Evolutionary conservation across 140 eudicot species (phyloP).

Genomic region (Cichorium intybus): DNA sequence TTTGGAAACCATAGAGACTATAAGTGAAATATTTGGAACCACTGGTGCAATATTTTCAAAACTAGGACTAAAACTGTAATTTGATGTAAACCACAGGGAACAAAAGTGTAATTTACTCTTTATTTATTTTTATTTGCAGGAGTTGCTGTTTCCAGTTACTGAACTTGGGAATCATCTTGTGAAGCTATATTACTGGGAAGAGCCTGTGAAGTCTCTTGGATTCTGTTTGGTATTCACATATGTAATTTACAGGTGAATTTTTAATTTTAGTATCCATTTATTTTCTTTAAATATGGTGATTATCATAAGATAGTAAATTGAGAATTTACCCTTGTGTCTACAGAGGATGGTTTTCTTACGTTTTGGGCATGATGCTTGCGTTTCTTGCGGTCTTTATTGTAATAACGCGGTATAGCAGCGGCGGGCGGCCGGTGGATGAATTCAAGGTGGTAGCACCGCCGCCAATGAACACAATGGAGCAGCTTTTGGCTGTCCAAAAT

Average conservation of each 20-base stretch:
- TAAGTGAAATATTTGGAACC: too few relatives aligned
- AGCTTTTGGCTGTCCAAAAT: constrained; percentile 84
- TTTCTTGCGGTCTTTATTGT: constrained; percentile 48
- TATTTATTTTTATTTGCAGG: constrained; percentile 47
- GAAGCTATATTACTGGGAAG: constrained; percentile 63
- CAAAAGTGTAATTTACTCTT: too few relatives aligned
- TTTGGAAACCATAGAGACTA: too few relatives aligned
- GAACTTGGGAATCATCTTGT: constrained; percentile 48
- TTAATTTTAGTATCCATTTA: background rate
- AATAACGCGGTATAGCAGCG: constrained; percentile 45
- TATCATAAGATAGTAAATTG: background rate
- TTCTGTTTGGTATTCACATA: constrained; percentile 61
- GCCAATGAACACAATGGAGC: constrained; percentile 83
- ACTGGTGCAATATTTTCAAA: too few relatives aligned
- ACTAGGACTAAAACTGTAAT: too few relatives aligned
- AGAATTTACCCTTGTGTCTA: too few relatives aligned
- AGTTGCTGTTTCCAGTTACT: constrained; percentile 58
- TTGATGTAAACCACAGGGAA: too few relatives aligned
- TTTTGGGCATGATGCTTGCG: constrained; percentile 43
- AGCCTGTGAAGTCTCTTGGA: constrained; percentile 53
- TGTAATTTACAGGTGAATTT: constrained; percentile 61
- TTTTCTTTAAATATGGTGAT: too few relatives aligned
- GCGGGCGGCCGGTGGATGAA: constrained; percentile 53
- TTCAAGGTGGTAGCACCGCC: constrained; percentile 72
- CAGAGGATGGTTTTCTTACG: constrained; percentile 86